Evolutionary conservation across 2,329 filamentous ascomycete genomes (phyloP).

Genomic region (Alternaria hordeiaustralica): DNA sequence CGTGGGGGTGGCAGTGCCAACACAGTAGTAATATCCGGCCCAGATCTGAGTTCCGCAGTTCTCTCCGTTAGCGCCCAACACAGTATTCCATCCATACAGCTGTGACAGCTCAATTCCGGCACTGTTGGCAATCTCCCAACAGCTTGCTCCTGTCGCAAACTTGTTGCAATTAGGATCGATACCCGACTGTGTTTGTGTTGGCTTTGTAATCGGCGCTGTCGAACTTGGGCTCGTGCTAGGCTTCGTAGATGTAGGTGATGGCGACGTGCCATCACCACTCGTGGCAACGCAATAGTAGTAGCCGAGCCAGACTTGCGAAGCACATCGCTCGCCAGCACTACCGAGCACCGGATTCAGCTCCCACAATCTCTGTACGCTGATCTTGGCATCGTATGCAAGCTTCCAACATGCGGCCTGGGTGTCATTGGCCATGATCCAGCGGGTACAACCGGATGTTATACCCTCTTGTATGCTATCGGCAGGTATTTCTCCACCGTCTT

Average conservation of each 20-base stretch:
- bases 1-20: background rate
- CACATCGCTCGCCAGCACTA: background rate
- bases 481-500: background rate
- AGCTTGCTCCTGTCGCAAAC: background rate
- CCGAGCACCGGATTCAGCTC: constrained; percentile 1
- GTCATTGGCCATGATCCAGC: background rate
- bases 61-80: background rate
- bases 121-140: background rate
- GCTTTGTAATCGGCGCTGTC: background rate
- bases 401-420: background rate
- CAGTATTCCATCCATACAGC: background rate
- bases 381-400: background rate
- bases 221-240: background rate
- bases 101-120: background rate
- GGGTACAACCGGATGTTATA: background rate
- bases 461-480: background rate
- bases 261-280: background rate
- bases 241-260: background rate
- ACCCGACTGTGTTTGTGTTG: background rate
- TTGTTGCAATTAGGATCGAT: background rate
- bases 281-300: constrained; percentile 3
- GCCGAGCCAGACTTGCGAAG: background rate
- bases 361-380: background rate
- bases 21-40: background rate
- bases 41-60: background rate